Base-by-base conservation (phyloP, 2,329 filamentous ascomycete genomes). In the Fusarium solani-melongenae region DNA sequence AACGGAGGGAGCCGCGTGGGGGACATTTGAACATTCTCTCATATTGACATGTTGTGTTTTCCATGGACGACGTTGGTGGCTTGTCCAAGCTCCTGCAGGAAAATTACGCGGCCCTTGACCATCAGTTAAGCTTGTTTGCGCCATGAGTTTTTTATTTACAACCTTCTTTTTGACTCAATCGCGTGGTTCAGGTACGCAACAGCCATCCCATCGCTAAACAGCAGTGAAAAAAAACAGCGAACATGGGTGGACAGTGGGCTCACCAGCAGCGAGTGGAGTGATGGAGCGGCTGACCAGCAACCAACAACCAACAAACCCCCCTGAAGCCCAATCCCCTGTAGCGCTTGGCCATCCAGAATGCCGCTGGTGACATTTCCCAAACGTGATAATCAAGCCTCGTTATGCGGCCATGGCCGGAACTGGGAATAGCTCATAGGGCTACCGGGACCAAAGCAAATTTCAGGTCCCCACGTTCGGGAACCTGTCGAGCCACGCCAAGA, bases 51-150 rank as follows among this genome's bases (percentile, higher is more conserved):
- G 14, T 17, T 10, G 41, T 5, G 24, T 22, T 53, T 29, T 15
- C 31, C 36, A 38, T 51, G 58, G 41, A 46, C 10, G n/a, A 38
- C 12, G 57, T 24, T 49, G 22, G 41, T 38, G 41, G 44, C 39
- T 44, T 34, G 22, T 41, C 33, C 41, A 41, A 53, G 53, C 27
- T 33, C 29, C 38, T 61, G 66, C 58, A 51, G 31, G 39, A 39
- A 67, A 33, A 38, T 55, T 44, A 33, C 31, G 36, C 56, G 62
- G 67, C 31, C 58, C 58, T 64, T 53, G 41, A 51, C 53, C 9
- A 7, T n/a, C 29, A 69, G 57, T 74, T 73, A 73, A 73, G 71
- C 71, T 73, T 73, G 71, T 73, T 73, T 74, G 17, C 36, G 46
- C 60, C 56, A 36, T 56, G 31, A 73, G 39, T n/a, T 49, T 56